Base-by-base conservation (phyloP, 805 yeast genomes). In the Kodamaea sagamina region DNA sequence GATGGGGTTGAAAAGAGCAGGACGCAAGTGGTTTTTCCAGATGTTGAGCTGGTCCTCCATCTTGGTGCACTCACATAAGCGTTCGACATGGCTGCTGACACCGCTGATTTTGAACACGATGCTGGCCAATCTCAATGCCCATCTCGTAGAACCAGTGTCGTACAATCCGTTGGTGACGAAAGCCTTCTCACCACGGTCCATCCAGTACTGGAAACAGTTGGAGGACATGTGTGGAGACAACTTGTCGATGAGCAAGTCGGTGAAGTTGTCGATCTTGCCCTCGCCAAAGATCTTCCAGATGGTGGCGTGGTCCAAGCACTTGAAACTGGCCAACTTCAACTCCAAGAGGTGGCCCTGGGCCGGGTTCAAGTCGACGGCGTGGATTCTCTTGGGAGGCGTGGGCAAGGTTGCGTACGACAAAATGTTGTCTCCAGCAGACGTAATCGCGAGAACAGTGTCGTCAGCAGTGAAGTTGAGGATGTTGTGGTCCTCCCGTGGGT, bases 401-500 rank as follows among this genome's bases (percentile, higher is more conserved):
- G 86, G 81, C 50, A 86, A 69, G 6, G 82, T 56, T 4, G 93
- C 90, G 59, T 86, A 86, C 11, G 86, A 75, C 51, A 86, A 71
- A 48, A 86, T 71, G 58, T 87, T 86, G 65, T 86, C 95, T 50
- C 93, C 93, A 4, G 95, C 95, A 32, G 92, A 85, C 4, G 95
- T 86, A 44, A 86, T 86, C 16, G 92, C 90, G 52, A 86, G 71
- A 3, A 86, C 86, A 1, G 88, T 83, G 57, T 87, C 95, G 22
- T 75, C 72, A 10, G 79, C 63, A 24, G 72, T 68, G 54, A 86
- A 69, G 34, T 81, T 75, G 52, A 86, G 71, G 43, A 86, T 82
- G 39, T 73, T 73, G 47, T 79, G 77, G 66, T 86, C 95, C 65
- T 85, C 93, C 44, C 84, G 74, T 22, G 95, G 95, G 58, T 87